Evolutionary conservation across 495 filamentous ascomycete genomes (phyloP), one percentile per base, ranked within the genome.

Genomic region (Podospora didyma): DNA sequence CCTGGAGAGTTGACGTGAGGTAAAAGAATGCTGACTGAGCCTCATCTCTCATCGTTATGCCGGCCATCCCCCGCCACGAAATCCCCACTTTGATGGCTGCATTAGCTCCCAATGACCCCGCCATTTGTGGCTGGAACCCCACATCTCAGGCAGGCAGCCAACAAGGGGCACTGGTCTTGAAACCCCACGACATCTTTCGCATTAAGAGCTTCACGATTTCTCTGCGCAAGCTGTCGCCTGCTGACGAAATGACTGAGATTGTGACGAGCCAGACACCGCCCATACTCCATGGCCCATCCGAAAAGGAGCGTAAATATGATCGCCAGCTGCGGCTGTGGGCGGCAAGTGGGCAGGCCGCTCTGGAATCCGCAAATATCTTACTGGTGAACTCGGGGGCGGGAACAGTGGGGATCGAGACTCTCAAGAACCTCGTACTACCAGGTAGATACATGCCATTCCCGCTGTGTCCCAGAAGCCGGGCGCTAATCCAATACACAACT

Each of bases 381-480:
- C 79, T 99, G 19, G 75, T 99, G 51, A 96, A 95, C 69, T 88
- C 86, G 10, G 89, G 90, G 2, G 73, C 87, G 6, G 90, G 91
- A 28, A 86, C 89, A 2, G 89, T 90, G 10, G 94, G 95, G 3
- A 83, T 96, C 26, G 94, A 99, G 72, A 85, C 92, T 0, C 81
- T 99, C 54, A 99, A 99, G 80, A 99, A 99, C 69, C 83, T 99
- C 21, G 88, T 97, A 1, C 73, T 99, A 45, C 94, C 94, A 55
- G 84, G 86, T 85, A 74, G 24, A 59, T 17, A 19, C 45, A 39
- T 14, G 2, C 12, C 28, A 16, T 2, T 28, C 19, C 7, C 12
- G 16, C n/a, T 28, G 9, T 17, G 6, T n/a, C 21, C 9, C n/a
- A 42, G 6, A 17, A 42, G 6, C n/a, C 17, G 2, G 22, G 28